Evolutionary conservation across 2,329 filamentous ascomycete genomes (phyloP).

Genomic region (Ustilaginoidea virens): DNA sequence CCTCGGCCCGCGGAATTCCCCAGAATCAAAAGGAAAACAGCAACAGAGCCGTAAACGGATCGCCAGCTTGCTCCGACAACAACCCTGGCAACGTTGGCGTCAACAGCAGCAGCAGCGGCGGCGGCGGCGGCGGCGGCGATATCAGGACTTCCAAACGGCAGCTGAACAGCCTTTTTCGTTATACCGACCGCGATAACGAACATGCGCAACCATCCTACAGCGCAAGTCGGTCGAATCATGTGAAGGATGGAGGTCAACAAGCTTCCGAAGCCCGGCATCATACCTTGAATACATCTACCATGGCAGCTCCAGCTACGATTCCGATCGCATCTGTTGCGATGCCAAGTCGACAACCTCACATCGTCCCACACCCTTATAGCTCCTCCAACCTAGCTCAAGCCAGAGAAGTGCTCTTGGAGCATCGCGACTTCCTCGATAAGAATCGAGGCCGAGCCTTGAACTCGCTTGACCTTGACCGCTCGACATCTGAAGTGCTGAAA

Average conservation of each 20-base stretch:
- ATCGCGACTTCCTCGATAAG: constrained; percentile 17
- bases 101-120: not conserved
- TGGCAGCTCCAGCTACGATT: constrained; percentile 18
- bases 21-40: constrained; percentile 6
- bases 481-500: constrained; percentile 10
- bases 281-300: constrained; percentile 8
- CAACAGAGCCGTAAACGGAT: not conserved
- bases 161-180: not conserved
- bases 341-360: constrained; percentile 14
- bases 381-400: constrained; percentile 17
- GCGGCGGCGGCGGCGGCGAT: not conserved
- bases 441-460: constrained; percentile 14
- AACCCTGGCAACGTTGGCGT: constrained; percentile 1
- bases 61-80: not conserved
- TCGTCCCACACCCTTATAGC: constrained; percentile 17
- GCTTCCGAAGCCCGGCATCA: constrained; percentile 2
- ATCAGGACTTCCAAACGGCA: not conserved
- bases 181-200: constrained; percentile 1
- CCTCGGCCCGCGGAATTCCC: constrained; percentile 39
- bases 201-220: not conserved
- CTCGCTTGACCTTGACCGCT: constrained; percentile 20
- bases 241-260: constrained; percentile 6
- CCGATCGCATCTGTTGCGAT: constrained; percentile 15
- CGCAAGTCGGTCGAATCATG: constrained; percentile 2
- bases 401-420: constrained; percentile 21